Evolutionary conservation across 768 basidiomycete species (phyloP).

Genomic region (Lactarius hengduanensis): DNA sequence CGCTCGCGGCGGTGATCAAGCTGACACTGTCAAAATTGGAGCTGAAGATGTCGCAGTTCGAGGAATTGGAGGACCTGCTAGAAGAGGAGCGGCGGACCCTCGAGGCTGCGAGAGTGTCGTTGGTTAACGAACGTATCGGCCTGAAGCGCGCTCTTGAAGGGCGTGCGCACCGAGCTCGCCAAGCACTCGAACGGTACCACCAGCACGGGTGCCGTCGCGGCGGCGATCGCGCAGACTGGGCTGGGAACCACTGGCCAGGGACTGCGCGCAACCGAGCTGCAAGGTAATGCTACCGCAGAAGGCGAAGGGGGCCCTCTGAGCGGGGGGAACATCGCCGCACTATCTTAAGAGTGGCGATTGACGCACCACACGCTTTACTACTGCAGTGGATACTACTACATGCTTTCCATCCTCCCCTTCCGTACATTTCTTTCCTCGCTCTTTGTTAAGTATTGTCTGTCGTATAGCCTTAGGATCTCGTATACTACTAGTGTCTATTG

Average conservation of each 20-base stretch:
- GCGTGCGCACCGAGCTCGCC: conserved; percentile 60
- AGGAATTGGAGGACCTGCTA: conserved; percentile 86
- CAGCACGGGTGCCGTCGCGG: conserved; percentile 32
- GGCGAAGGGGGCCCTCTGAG: conserved; percentile 54
- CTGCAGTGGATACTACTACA: neutral
- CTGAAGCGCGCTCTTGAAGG: conserved; percentile 71
- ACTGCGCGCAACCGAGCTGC: conserved; percentile 53
- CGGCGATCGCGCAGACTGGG: conserved; percentile 38
- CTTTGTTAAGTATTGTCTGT: conserved; percentile 24
- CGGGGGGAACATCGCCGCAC: conserved; percentile 54
- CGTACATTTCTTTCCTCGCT: conserved; percentile 11
- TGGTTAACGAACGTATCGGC: conserved; percentile 76
- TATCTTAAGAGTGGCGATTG: conserved; percentile 37
- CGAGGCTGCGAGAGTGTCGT: conserved; percentile 75
- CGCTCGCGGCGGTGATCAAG: conserved; percentile 83
- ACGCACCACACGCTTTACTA: neutral
- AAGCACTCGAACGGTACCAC: conserved; percentile 44
- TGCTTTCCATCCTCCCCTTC: neutral
- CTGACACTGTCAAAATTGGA: conserved; percentile 85
- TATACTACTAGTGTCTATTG: conserved; percentile 19
- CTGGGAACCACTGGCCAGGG: conserved; percentile 64
- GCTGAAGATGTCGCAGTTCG: conserved; percentile 92
- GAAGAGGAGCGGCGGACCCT: conserved; percentile 87
- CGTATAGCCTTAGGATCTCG: conserved; percentile 27
- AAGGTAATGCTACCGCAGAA: conserved; percentile 44